Base-by-base conservation (phyloP, 352 stramenopile genomes). In the Phytophthora crassamura region DNA sequence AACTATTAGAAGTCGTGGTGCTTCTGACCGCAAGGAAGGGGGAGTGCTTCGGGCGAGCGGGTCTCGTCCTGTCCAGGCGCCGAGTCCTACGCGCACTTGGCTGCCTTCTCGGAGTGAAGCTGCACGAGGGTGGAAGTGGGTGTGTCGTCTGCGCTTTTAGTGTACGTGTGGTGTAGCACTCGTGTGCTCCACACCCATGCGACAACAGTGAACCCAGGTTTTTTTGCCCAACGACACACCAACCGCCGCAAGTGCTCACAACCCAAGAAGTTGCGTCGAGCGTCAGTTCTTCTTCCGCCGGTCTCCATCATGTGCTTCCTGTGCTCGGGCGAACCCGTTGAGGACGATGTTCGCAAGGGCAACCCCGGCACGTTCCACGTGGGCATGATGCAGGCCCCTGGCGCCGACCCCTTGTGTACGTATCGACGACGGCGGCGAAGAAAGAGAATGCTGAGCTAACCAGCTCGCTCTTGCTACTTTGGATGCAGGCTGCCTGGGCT, bases 371-470 rank as follows among this genome's bases (percentile, higher is more conserved):
- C 67, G 14, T 98, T 97, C 73, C 78, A 90, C 20, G 82, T 98
- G 57, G 82, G 72, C 46, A 91, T 98, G 80, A 97, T 96, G 76
- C 50, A 95, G 39, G 93, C 93, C 20, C 87, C 89, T 8, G 72
- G 72, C 53, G 80, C 77, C n/a, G 89, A 91, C 48, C 90, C 90
- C 16, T 62, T 89, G 39, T 98, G 93, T 89, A 91, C 69, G 82
- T 81, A 59, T 9, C 11, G 20, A 73, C 43, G 25, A 65, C 45
- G 7, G 4, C 28, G 28, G 28, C 28, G 28, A 32, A 8, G 28
- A 32, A 32, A 6, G 28, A 32, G 28, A 32, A 32, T 32, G 28
- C 28, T 7, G 6, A 9, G 28, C 28, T 32, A 32, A 32, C 28
- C 28, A 32, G 5, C 25, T 28, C 25, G 25, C 25, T 28, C 25